Conservation (phyloP, 2,329 filamentous ascomycete genomes). For the Diaporthe citrichinensis region DNA sequence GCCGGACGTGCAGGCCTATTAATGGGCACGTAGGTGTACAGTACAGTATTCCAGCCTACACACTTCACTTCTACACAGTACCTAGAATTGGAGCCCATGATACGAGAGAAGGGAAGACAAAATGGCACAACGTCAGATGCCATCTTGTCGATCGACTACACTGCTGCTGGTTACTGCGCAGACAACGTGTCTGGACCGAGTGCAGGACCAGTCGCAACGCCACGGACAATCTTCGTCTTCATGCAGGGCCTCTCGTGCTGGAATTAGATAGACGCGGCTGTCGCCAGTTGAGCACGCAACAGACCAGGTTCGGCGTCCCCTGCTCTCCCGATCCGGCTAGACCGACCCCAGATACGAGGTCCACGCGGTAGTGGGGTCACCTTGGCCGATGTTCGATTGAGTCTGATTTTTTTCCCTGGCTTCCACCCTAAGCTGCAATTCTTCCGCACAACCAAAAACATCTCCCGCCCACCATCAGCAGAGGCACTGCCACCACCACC, state of each 20-base stretch:
- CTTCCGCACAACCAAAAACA: slow-evolving; percentile 6
- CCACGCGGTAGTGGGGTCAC: slow-evolving; percentile 27
- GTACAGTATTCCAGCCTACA: too few species aligned
- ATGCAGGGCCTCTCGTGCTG: slow-evolving; percentile 7
- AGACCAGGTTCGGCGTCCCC: not conserved
- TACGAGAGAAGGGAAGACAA: not conserved
- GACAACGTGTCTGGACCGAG: not conserved
- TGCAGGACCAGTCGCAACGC: not conserved
- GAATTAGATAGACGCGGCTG: slow-evolving; percentile 26
- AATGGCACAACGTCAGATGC: not conserved
- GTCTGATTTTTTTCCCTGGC: slow-evolving; percentile 14
- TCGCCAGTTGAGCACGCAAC: slow-evolving; percentile 12
- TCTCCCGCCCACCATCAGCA: not conserved
- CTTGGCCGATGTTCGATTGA: not conserved
- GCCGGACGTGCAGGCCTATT: not conserved
- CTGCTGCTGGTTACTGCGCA: not conserved
- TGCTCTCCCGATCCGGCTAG: slow-evolving; percentile 28
- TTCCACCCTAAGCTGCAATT: slow-evolving; percentile 39
- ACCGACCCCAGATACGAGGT: slow-evolving; percentile 35
- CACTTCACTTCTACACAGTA: not conserved
- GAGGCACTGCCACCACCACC: not conserved
- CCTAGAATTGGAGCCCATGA: not conserved
- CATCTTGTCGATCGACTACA: not conserved
- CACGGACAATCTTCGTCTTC: not conserved
- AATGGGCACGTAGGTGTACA: not conserved